Percentiles rank a stretch among this genome's conserved stretches.
These are phyloP conservation scores for Parathielavia appendiculata DNA, from an alignment of 495 filamentous ascomycete genomes.

Conservation along the genomic window DNA sequence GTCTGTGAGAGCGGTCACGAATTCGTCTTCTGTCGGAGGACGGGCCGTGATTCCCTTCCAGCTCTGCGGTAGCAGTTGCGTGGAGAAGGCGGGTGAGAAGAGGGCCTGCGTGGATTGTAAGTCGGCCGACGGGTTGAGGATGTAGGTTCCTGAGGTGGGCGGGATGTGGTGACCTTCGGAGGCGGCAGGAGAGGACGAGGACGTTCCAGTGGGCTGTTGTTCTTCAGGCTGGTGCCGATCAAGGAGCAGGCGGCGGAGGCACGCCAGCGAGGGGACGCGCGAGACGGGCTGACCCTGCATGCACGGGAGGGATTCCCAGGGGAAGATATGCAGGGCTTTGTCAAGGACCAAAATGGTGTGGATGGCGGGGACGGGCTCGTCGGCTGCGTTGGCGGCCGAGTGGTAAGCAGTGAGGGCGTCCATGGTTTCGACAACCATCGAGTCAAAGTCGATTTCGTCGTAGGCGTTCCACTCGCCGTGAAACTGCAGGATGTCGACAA, in stretches of 20 bases:
- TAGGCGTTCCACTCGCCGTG: conserved; percentile 94
- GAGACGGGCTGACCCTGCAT: conserved; percentile 74
- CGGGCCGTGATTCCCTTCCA: conserved; percentile 66
- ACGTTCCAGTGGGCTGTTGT: neutral
- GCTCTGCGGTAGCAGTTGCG: conserved; percentile 35
- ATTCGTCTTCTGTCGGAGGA: conserved; percentile 70
- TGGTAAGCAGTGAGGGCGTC: conserved; percentile 80
- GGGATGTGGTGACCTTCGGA: conserved; percentile 51
- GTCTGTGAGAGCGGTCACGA: conserved; percentile 55
- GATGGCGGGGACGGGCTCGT: conserved; percentile 27
- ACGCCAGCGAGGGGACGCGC: conserved; percentile 75
- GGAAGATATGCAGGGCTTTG: conserved; percentile 81
- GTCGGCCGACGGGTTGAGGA: conserved; percentile 84
- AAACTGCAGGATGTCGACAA: conserved; percentile 94
- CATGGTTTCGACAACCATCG: conserved; percentile 75
- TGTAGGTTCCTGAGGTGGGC: conserved; percentile 62
- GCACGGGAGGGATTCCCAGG: conserved; percentile 93
- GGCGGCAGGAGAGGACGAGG: neutral
- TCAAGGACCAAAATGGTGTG: conserved; percentile 94
- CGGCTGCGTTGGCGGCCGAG: conserved; percentile 38
- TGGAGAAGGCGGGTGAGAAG: conserved; percentile 58
- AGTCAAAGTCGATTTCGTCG: conserved; percentile 95
- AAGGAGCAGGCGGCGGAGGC: conserved; percentile 54
- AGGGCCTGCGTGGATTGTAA: conserved; percentile 70
- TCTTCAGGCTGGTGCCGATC: conserved; percentile 26